Evolutionary conservation across 1,284 basidiomycete genomes (phyloP), one percentile per base, ranked within the genome.

Genomic region (Inonotus hispidus): DNA sequence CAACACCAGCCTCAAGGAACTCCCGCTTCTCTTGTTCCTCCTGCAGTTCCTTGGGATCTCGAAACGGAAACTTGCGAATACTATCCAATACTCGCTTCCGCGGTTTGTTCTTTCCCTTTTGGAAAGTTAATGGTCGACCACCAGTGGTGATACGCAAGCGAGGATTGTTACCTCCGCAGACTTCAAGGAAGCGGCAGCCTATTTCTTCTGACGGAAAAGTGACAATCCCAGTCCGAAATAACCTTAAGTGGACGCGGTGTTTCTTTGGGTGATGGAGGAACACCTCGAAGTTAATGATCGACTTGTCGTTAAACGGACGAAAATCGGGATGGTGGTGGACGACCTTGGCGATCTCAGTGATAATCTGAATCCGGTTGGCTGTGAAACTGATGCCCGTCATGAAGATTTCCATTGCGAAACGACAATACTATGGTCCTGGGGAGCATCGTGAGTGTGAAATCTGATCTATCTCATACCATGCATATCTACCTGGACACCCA

Each of bases 251-350:
- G 10, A 29, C 19, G 19, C 14, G 35, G 8, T 25, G 14, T 38
- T 79, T 77, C 38, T 63, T 66, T 62, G 75, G 74, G 47, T 70
- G 75, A 66, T 77, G 75, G 16, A 84, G 71, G 52, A 69, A 70
- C 3, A 83, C 74, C 50, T 81, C 72, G 67, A 84, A 83, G 65
- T 85, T 85, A 53, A 80, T 64, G 0, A 71, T 77, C 3, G 67
- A 56, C 1, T 66, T 37, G 25, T 35, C 56, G 23, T 71, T 71
- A 39, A 71, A 66, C 13, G 59, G 47, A 7, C 68, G 63, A 67
- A 80, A 84, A 3, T 66, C 66, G 8, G 72, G 69, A 3, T 5
- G 11, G 11, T 67, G 59, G 65, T 86, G 84, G 1, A 87, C 71
- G 58, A 81, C 67, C 0, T 49, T 65, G 1, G 81, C 79, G 3